Percentiles rank a stretch among this genome's conserved stretches.
These are phyloP conservation scores for Metrosideros polymorpha DNA, from an alignment of 441 rosid species.

Conservation along the genomic window DNA sequence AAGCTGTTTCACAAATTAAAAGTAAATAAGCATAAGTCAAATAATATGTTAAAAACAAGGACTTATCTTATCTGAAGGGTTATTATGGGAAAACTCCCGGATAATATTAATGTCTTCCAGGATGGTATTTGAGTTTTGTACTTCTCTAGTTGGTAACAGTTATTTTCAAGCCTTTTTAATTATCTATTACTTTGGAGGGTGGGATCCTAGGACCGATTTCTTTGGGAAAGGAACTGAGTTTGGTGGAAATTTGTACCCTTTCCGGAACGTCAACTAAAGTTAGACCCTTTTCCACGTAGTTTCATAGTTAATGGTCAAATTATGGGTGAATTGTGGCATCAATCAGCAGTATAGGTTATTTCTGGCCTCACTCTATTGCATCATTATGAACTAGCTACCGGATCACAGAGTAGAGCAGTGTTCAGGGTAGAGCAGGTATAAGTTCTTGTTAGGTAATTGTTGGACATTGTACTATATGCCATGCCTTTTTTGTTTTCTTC, in stretches of 20 bases:
- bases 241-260: background rate
- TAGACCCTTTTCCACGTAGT: background rate
- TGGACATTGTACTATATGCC: background rate
- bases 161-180: background rate
- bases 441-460: background rate
- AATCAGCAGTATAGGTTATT: background rate
- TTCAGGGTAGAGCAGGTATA: background rate
- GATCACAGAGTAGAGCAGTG: background rate
- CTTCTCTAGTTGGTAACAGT: background rate
- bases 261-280: background rate
- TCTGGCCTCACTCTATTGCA: background rate
- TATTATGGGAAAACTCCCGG: background rate
- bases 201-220: background rate
- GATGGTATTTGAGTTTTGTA: background rate
- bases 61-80: background rate
- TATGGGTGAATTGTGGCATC: background rate
- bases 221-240: background rate
- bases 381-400: background rate
- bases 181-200: background rate
- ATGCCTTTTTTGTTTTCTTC: background rate
- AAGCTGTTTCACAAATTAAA: background rate
- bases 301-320: background rate
- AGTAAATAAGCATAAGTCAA: background rate
- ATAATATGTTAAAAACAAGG: background rate
- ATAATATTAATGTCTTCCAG: background rate